phyloP scores from a whole-genome alignment of 2,329 filamentous ascomycete species.

The Hymenoscyphus fructigenus region DNA sequence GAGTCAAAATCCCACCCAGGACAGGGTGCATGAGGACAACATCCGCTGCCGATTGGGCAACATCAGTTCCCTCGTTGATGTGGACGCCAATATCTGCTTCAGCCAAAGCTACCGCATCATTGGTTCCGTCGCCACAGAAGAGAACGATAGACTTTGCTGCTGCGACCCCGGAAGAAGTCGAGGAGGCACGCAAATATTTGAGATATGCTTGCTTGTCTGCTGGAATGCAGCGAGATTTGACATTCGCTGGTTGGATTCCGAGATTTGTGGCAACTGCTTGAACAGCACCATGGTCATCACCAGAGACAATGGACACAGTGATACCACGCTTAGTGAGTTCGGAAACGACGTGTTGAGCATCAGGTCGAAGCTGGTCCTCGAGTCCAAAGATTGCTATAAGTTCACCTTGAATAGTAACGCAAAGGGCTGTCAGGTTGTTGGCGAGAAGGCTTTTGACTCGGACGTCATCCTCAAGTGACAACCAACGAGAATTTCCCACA shows the following conservation, averaged over 20 bases:
- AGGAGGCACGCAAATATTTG: slow-evolving; percentile 3
- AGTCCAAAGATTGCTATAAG: slow-evolving; percentile 47
- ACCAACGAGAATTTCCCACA: slow-evolving; percentile 53
- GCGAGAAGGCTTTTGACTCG: slow-evolving; percentile 39
- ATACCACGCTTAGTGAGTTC: slow-evolving; percentile 42
- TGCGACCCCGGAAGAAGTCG: no score
- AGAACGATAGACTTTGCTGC: slow-evolving; percentile 46
- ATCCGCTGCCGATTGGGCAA: slow-evolving; percentile 67
- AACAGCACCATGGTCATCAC: slow-evolving; percentile 54
- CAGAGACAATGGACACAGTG: slow-evolving; percentile 49
- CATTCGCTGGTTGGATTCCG: slow-evolving; percentile 39
- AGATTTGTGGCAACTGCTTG: slow-evolving; percentile 41
- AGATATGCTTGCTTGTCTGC: slow-evolving; percentile 32
- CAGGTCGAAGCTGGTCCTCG: slow-evolving; percentile 46
- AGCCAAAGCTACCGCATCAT: slow-evolving; percentile 72
- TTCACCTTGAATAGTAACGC: slow-evolving; percentile 42
- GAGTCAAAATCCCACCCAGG: slow-evolving; percentile 55
- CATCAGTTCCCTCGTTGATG: slow-evolving; percentile 60
- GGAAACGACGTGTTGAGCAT: slow-evolving; percentile 39
- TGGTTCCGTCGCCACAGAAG: slow-evolving; percentile 77
- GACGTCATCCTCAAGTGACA: slow-evolving; percentile 37
- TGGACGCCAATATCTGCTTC: slow-evolving; percentile 71
- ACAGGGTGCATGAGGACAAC: slow-evolving; percentile 61
- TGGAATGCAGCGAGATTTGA: slow-evolving; percentile 38
- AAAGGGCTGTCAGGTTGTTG: slow-evolving; percentile 46